Percentiles rank a stretch among this genome's conserved stretches.
Conservation (phyloP, 2,329 filamentous ascomycete genomes). For the Phialophora verrucosa region DNA sequence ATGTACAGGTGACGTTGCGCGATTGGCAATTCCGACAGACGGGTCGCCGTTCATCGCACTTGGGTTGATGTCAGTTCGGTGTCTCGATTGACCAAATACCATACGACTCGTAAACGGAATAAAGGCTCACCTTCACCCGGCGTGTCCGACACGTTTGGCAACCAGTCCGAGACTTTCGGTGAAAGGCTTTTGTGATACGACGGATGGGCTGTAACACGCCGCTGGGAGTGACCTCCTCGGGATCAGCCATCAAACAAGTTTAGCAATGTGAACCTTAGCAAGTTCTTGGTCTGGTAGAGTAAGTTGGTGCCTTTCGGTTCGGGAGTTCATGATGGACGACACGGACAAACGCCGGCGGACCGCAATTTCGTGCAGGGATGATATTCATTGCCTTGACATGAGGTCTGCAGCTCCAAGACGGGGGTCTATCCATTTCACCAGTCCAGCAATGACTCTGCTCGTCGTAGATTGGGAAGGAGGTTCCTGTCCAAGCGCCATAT, state of each 20-base stretch:
- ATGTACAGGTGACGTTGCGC: conserved; percentile 24
- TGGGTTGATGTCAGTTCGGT: neutral
- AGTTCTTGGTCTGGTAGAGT: neutral
- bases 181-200: conserved; percentile 16
- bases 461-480: neutral
- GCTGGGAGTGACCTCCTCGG: neutral
- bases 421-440: neutral
- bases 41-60: conserved; percentile 30
- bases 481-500: neutral
- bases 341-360: neutral
- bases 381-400: neutral
- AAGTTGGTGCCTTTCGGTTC: neutral
- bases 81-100: neutral
- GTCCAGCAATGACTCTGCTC: neutral
- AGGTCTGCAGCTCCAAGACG: neutral
- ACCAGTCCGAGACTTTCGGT: conserved; percentile 35
- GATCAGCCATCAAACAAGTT: neutral
- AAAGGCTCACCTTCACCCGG: conserved; percentile 30
- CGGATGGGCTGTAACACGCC: neutral
- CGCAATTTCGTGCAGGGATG: neutral
- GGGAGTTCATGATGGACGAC: neutral
- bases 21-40: conserved; percentile 24
- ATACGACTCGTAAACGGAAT: neutral
- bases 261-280: neutral
- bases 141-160: conserved; percentile 36